phyloP scores from a whole-genome alignment of 2,329 filamentous ascomycete genomes.

The Ophiostoma ulmi region DNA sequence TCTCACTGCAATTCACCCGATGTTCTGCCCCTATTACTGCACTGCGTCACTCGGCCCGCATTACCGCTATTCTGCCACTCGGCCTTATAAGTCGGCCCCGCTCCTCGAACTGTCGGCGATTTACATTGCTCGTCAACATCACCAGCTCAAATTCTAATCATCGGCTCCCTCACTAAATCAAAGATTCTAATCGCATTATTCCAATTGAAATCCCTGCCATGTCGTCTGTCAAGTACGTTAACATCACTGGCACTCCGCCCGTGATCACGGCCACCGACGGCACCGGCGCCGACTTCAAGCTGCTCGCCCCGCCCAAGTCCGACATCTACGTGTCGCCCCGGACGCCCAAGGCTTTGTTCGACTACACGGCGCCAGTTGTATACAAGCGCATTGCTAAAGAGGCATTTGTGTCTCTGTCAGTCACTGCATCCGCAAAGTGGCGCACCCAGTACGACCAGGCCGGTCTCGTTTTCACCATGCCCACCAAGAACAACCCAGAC shows the following conservation, averaged over 20 bases:
- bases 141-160: not conserved
- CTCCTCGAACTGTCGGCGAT: not conserved
- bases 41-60: not conserved
- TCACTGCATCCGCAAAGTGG: slow-evolving; percentile 23
- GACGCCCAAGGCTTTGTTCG: slow-evolving; percentile 14
- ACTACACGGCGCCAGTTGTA: slow-evolving; percentile 23
- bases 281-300: slow-evolving; percentile 14
- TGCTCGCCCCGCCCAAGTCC: slow-evolving; percentile 24
- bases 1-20: not conserved
- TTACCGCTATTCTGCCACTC: not conserved
- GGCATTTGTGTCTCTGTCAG: slow-evolving; percentile 20
- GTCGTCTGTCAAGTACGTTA: slow-evolving; percentile 9
- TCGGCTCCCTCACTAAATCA: not conserved
- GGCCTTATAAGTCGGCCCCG: slow-evolving; percentile 6
- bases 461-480: slow-evolving; percentile 24
- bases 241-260: slow-evolving; percentile 15
- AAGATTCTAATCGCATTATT: too few relatives aligned
- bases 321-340: slow-evolving; percentile 26
- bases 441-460: slow-evolving; percentile 26
- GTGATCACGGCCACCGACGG: slow-evolving; percentile 15
- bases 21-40: not conserved
- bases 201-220: not conserved
- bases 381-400: slow-evolving; percentile 18
- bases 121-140: not conserved
- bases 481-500: slow-evolving; percentile 17